A percentile compares a stretch with the other conserved stretches of the same genome.
Evolutionary conservation across 768 basidiomycete species (phyloP).

Genomic region (Mycena crocata): DNA sequence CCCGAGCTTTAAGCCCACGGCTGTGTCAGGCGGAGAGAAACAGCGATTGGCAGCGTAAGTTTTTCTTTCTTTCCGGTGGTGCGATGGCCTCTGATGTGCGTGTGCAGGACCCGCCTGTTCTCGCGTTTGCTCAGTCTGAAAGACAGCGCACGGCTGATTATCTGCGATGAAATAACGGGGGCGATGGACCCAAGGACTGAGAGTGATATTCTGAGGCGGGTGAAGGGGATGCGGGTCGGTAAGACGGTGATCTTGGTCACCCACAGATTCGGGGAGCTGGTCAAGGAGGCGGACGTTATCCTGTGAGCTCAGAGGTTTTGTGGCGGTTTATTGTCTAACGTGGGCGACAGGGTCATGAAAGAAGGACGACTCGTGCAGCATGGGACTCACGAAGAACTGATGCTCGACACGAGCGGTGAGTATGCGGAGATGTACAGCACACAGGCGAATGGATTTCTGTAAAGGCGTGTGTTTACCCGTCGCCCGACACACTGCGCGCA

Average conservation of each 20-base stretch:
- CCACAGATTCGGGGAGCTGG: constrained; percentile 65
- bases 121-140: constrained; percentile 58
- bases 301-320: constrained; percentile 51
- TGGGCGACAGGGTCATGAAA: constrained; percentile 54
- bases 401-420: constrained; percentile 46
- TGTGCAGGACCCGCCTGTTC: constrained; percentile 46
- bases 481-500: no score
- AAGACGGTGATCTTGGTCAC: constrained; percentile 70
- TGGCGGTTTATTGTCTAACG: constrained; percentile 5
- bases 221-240: constrained; percentile 52
- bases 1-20: constrained; percentile 40
- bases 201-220: constrained; percentile 54
- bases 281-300: constrained; percentile 61
- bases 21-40: constrained; percentile 58
- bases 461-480: no score
- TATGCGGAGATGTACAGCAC: constrained; percentile 53
- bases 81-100: neutral
- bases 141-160: constrained; percentile 58
- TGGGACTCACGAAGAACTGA: constrained; percentile 56
- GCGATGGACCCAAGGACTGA: constrained; percentile 68
- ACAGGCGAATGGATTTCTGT: constrained; percentile 44
- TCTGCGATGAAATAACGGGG: constrained; percentile 70
- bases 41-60: constrained; percentile 64
- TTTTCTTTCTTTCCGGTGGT: neutral
- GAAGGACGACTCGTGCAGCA: constrained; percentile 52